These are phyloP conservation scores for Solanum dulcamara DNA, from an alignment of 257 asterid species.

Conservation along the genomic window DNA sequence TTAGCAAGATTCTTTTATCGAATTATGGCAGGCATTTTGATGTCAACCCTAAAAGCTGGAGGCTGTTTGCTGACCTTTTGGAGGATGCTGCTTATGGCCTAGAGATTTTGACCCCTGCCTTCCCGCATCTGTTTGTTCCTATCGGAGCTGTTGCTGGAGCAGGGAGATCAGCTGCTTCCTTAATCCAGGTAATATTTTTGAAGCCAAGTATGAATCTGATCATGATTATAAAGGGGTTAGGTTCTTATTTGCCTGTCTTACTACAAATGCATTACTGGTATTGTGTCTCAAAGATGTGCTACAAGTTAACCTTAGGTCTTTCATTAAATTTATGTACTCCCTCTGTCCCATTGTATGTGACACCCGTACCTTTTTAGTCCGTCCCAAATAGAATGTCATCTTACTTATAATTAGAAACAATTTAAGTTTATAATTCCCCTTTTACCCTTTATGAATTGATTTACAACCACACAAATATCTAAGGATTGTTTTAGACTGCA, in stretches of 20 bases:
- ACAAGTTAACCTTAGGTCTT: neutral
- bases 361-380: too few species aligned
- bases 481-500: too few species aligned
- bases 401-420: too few species aligned
- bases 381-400: too few species aligned
- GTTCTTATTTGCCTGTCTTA: neutral
- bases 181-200: conserved; percentile 60
- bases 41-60: conserved; percentile 96
- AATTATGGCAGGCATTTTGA: conserved; percentile 95
- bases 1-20: conserved; percentile 82
- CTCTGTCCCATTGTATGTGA: too few species aligned
- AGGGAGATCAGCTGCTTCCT: conserved; percentile 88
- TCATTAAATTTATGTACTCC: neutral
- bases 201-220: neutral
- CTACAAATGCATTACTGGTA: neutral
- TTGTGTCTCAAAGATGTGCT: neutral
- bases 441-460: too few species aligned
- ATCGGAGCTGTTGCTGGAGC: conserved; percentile 98
- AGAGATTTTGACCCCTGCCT: conserved; percentile 93
- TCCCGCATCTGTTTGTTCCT: conserved; percentile 90
- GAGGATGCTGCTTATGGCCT: conserved; percentile 94
- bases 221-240: neutral
- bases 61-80: conserved; percentile 84
- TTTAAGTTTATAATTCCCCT: too few species aligned
- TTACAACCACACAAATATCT: too few species aligned